phyloP scores from a whole-genome alignment of 2,329 filamentous ascomycete species.

The Clonostachys solani region DNA sequence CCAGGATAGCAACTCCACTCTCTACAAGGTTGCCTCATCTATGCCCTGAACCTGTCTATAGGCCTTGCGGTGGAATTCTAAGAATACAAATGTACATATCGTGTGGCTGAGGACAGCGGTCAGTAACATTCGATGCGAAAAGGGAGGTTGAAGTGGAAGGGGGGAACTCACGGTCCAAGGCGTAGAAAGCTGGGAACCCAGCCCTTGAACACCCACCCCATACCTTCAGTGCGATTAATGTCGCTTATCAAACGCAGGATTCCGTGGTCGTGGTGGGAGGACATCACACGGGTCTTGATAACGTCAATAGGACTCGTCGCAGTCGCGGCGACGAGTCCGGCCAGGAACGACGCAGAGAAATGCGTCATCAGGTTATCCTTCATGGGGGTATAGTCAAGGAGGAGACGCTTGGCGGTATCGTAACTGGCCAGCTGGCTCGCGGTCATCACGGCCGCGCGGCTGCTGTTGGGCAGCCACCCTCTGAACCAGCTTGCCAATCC shows the following conservation, averaged over 20 bases:
- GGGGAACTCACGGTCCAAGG: conserved; percentile 52
- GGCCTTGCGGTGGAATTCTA: conserved; percentile 80
- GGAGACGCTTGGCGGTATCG: conserved; percentile 71
- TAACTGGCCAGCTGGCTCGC: conserved; percentile 80
- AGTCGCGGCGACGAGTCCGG: conserved; percentile 79
- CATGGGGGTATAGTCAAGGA: conserved; percentile 64
- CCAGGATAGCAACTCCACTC: not conserved
- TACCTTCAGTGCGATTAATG: conserved; percentile 66
- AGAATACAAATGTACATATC: conserved; percentile 79
- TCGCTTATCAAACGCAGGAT: conserved; percentile 59
- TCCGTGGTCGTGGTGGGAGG: conserved; percentile 44
- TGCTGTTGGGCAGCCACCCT: conserved; percentile 79
- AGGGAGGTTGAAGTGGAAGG: not conserved
- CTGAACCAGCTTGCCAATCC: conserved; percentile 74
- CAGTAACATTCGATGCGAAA: not conserved
- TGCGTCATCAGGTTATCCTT: conserved; percentile 71
- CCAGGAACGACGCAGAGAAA: conserved; percentile 72
- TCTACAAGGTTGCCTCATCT: conserved; percentile 16
- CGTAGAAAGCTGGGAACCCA: conserved; percentile 76
- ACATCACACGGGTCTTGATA: conserved; percentile 87
- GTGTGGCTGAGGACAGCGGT: conserved; percentile 54
- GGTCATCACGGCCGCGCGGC: conserved; percentile 83
- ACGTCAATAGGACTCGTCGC: conserved; percentile 84
- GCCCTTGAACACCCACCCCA: conserved; percentile 83
- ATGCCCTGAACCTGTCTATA: conserved; percentile 54